Conservation (phyloP, 2,329 filamentous ascomycete genomes). For the Claviceps arundinis region DNA sequence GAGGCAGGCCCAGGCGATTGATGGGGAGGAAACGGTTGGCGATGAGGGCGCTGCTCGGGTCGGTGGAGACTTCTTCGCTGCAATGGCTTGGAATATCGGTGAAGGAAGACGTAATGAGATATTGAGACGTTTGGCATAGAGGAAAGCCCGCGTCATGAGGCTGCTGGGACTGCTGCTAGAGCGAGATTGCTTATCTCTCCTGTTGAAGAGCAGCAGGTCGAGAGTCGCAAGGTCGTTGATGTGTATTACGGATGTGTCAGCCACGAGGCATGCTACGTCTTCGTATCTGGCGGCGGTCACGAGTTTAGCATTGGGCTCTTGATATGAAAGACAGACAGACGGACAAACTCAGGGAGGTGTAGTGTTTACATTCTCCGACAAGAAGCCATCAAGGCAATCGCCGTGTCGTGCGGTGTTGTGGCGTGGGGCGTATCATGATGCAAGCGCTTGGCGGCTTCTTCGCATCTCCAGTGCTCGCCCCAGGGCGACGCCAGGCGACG, state of each 20-base stretch:
- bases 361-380: conserved; percentile 4
- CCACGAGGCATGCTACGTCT: conserved; percentile 2
- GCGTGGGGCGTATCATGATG: neutral
- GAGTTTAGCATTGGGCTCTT: too few relatives aligned
- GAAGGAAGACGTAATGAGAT: conserved; percentile 1
- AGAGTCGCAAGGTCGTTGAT: conserved; percentile 3
- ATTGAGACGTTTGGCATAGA: neutral
- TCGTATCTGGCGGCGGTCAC: neutral
- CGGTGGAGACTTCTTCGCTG: neutral
- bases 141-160: neutral
- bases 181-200: neutral
- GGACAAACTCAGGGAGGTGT: neutral
- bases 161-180: neutral
- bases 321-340: neutral
- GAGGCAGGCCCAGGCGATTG: neutral
- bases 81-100: conserved; percentile 2
- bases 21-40: neutral
- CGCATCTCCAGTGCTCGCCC: conserved; percentile 7
- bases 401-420: neutral
- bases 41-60: neutral
- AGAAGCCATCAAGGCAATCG: conserved; percentile 2
- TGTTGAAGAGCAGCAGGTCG: neutral
- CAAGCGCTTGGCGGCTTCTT: conserved; percentile 5
- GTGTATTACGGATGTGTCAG: conserved; percentile 1
- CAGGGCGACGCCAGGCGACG: conserved; percentile 5